Evolutionary conservation across 495 filamentous ascomycete species (phyloP).

Genomic region (Neurospora hispaniola): DNA sequence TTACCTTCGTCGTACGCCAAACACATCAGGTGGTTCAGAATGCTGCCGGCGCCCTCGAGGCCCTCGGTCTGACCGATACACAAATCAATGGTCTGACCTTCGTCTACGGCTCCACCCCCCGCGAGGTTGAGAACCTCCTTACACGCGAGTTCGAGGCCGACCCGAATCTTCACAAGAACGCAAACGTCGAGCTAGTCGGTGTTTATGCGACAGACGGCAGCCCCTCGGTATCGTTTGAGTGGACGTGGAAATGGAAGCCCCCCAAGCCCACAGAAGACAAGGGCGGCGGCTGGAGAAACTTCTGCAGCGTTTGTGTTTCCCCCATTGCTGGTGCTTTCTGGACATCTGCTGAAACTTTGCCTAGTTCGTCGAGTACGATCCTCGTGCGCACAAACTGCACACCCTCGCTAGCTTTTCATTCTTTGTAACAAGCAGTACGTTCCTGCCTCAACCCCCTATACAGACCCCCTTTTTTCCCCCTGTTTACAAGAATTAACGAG

Average conservation of each 20-base stretch:
- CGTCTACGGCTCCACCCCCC: constrained; percentile 72
- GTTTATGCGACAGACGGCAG: constrained; percentile 75
- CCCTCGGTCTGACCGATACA: constrained; percentile 53
- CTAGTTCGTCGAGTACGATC: constrained; percentile 91
- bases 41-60: constrained; percentile 9
- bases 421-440: constrained; percentile 70
- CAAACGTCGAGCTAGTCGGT: constrained; percentile 86
- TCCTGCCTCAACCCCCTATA: background rate
- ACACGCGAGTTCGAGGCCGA: constrained; percentile 94
- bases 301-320: constrained; percentile 59
- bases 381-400: constrained; percentile 76
- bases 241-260: constrained; percentile 94
- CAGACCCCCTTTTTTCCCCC: background rate
- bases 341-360: constrained; percentile 13
- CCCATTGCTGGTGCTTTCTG: background rate
- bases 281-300: constrained; percentile 88
- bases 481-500: background rate
- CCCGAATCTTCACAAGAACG: constrained; percentile 93
- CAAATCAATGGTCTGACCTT: constrained; percentile 83
- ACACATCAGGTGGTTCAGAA: constrained; percentile 33
- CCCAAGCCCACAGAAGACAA: constrained; percentile 74
- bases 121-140: constrained; percentile 85
- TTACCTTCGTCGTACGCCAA: constrained; percentile 81
- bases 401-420: constrained; percentile 88
- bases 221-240: constrained; percentile 80